Conservation (phyloP, 345 rosid genomes). For the Citrus australasica region DNA sequence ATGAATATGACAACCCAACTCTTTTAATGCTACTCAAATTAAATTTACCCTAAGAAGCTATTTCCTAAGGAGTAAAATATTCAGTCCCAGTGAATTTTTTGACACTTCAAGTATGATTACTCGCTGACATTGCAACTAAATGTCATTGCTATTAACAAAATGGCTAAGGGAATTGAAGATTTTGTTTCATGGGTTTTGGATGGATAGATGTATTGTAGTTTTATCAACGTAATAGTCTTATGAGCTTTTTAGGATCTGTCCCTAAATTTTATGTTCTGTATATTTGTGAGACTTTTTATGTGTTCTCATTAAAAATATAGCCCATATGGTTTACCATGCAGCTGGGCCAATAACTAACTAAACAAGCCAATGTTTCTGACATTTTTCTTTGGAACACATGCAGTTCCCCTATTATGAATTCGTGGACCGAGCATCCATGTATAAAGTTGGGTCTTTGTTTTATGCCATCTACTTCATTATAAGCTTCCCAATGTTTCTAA, state of each 20-base stretch:
- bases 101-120: neutral
- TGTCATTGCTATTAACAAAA: neutral
- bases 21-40: neutral
- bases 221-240: neutral
- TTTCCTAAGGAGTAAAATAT: neutral
- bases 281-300: neutral
- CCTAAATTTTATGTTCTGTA: neutral
- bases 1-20: neutral
- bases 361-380: constrained; percentile 8
- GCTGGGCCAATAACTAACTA: neutral
- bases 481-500: constrained; percentile 98
- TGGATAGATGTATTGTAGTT: neutral
- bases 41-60: constrained; percentile 2
- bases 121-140: neutral
- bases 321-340: neutral
- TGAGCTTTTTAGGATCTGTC: neutral
- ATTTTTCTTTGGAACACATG: constrained; percentile 26
- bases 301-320: neutral
- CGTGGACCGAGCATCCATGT: constrained; percentile 94
- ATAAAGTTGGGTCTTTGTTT: constrained; percentile 90
- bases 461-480: constrained; percentile 95
- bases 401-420: constrained; percentile 98
- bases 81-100: neutral
- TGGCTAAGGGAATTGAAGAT: neutral
- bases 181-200: neutral